Percentiles rank a stretch among this genome's conserved stretches.
These are phyloP conservation scores for Aspergillus sp. DNA, from an alignment of 2,329 filamentous ascomycete genomes.

Conservation along the genomic window DNA sequence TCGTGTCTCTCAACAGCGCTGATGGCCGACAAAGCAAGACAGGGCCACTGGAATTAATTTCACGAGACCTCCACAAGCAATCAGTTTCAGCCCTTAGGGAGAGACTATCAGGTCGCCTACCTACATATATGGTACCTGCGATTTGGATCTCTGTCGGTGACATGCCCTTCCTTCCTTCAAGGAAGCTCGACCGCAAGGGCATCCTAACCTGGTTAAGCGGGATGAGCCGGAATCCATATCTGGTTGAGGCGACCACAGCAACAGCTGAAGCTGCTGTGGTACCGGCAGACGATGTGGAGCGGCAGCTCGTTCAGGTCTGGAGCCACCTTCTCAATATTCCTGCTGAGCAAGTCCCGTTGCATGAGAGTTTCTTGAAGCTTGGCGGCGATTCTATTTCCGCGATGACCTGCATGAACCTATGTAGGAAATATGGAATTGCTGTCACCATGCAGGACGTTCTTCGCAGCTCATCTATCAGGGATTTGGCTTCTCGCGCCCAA, in stretches of 20 bases:
- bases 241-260: background rate
- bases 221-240: slow-evolving; percentile 15
- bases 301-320: slow-evolving; percentile 33
- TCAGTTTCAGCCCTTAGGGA: slow-evolving; percentile 24
- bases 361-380: slow-evolving; percentile 45
- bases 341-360: slow-evolving; percentile 27
- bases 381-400: slow-evolving; percentile 53
- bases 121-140: slow-evolving; percentile 48
- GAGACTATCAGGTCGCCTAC: slow-evolving; percentile 32
- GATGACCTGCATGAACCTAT: slow-evolving; percentile 50
- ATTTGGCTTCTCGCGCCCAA: slow-evolving; percentile 32
- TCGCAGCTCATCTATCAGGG: slow-evolving; percentile 46
- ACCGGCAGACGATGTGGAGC: slow-evolving; percentile 27
- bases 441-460: slow-evolving; percentile 51
- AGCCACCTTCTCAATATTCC: slow-evolving; percentile 41
- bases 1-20: slow-evolving; percentile 28
- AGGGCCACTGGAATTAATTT: slow-evolving; percentile 17
- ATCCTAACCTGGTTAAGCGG: slow-evolving; percentile 32
- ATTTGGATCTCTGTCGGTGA: slow-evolving; percentile 46
- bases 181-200: slow-evolving; percentile 48
- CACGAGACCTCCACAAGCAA: slow-evolving; percentile 25
- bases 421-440: slow-evolving; percentile 46
- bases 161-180: slow-evolving; percentile 46
- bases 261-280: background rate
- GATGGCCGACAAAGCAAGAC: background rate